Base-by-base conservation (phyloP, 495 filamentous ascomycete species). In the Mytilinidion resinicola region DNA sequence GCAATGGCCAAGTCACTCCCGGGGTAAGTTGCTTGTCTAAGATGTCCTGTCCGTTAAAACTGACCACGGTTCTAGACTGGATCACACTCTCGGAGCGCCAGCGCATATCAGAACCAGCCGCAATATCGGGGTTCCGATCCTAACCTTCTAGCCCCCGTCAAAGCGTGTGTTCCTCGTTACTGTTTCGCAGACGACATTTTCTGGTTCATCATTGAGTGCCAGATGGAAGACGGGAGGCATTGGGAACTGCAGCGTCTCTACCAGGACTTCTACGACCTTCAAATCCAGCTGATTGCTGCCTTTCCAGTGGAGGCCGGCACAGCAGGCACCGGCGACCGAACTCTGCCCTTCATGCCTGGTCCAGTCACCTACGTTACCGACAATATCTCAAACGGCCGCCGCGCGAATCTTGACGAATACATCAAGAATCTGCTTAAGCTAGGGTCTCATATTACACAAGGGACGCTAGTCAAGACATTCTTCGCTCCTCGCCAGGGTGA, bases 241-340 rank as follows among this genome's bases (percentile, higher is more conserved):
- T 97, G 92, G 91, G 90, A 95, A 68, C 74, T 98, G 43, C 90
- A 88, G 50, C 82, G 93, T 49, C 93, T 91, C 67, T 98, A 98
- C 67, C 89, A 96, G 68, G 95, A 98, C 70, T 98, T 98, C 69
- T 98, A 97, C 72, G 93, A 97, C 68, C 95, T 97, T 73, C 93
- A 98, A 71, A 97, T 97, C 69, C 85, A 88, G 15, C 85, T 98
- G 6, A 78, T 98, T 44, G 91, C 89, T 41, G 89, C 95, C 63
- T 97, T 96, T 68, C 92, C 93, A 37, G 84, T 88, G 14, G 95
- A 97, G 68, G 91, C 93, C 30, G 92, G 93, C 20, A 87, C 87
- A 30, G 87, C 88, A 53, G 83, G 82, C 49, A 81, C 82, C 41
- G 84, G 85, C 62, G 83, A 86, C 53, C 84, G 93, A 34, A 88